Evolutionary conservation across 2,329 filamentous ascomycete genomes (phyloP).

Genomic region (Fusarium continuum): DNA sequence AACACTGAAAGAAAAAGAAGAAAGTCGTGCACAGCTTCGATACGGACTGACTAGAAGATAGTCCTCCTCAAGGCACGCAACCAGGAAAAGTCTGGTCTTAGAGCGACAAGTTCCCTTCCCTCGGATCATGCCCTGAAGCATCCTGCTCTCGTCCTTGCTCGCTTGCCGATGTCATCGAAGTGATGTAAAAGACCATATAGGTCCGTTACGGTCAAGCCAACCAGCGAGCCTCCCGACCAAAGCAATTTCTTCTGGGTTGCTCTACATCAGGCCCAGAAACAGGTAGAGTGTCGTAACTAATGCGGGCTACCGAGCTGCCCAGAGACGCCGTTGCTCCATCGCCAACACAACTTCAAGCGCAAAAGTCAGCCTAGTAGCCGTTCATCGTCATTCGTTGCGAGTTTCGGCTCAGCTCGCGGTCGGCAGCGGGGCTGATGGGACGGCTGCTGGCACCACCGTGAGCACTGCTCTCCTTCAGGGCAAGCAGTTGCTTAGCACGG

Average conservation of each 20-base stretch:
- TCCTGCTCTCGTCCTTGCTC: conserved; percentile 34
- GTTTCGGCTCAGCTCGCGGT: conserved; percentile 94
- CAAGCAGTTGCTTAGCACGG: conserved; percentile 98
- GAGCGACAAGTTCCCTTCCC: conserved; percentile 1
- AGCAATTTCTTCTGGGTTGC: conserved; percentile 40
- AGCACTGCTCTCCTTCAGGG: conserved; percentile 96
- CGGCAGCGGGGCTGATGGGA: conserved; percentile 94
- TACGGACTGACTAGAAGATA: conserved; percentile 11
- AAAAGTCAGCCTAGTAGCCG: conserved; percentile 76
- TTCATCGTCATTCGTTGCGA: conserved; percentile 99
- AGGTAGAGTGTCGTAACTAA: conserved; percentile 47
- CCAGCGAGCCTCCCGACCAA: conserved; percentile 33
- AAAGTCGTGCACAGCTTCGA: conserved; percentile 43
- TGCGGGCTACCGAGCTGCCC: conserved; percentile 43
- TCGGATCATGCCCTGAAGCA: conserved; percentile 2
- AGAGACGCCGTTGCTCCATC: conserved; percentile 49
- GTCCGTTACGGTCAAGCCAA: conserved; percentile 26
- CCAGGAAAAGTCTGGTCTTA: conserved; percentile 18
- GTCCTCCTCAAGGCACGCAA: background rate
- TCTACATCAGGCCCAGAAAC: conserved; percentile 46
- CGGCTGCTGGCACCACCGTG: conserved; percentile 79
- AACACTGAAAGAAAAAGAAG: conserved; percentile 51
- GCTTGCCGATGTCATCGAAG: conserved; percentile 33
- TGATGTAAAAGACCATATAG: conserved; percentile 33
- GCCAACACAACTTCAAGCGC: conserved; percentile 45